Evolutionary conservation across 2,329 filamentous ascomycete genomes (phyloP), one percentile per base, ranked within the genome.

Genomic region (Periglandula ipomoeae): DNA sequence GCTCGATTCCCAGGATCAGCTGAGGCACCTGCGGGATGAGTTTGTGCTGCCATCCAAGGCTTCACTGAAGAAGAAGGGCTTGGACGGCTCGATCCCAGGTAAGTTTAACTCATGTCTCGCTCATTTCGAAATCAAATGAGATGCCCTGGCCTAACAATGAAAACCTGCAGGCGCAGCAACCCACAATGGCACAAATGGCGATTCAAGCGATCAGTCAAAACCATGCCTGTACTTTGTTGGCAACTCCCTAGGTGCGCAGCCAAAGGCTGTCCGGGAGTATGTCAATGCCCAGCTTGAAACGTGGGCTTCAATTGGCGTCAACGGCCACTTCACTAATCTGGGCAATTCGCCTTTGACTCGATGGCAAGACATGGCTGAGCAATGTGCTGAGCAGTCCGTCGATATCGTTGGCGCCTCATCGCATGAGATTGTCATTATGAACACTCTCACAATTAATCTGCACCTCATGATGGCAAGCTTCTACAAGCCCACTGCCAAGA

Each of bases 231-330:
- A 95, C 65, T 82, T 96, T 54, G 91, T 89, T 56, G 90, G 90
- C 49, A 95, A 95, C 70, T 95, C 89, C 0, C 76, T 95, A 1
- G 89, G 89, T 34, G 78, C 91, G 4, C 89, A 95, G 64, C 89
- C 90, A 40, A 81, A 78, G 53, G 76, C 77, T 13, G 82, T 84
- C 0, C 72, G 77, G 17, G 69, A 75, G 15, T 82, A 87, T 53
- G 69, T 95, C 53, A 72, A 82, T 41, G 76, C 81, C 5, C 89
- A 94, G 56, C 76, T 95, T 1, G 78, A 85, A 53, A 89, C 87
- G 3, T 95, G 90, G 89, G 84, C 84, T 0, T 84, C 82, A 0
- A 85, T 93, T 55, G 89, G 85, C 17, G 89, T 95, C 20, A 82
- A 85, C 37, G 89, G 89, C 0, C 89, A 95, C 69, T 95, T 94